Percentiles rank a stretch among this genome's conserved stretches.
Evolutionary conservation across 148 eudicot genomes (phyloP).

Genomic region (Nepenthes mirabilis): DNA sequence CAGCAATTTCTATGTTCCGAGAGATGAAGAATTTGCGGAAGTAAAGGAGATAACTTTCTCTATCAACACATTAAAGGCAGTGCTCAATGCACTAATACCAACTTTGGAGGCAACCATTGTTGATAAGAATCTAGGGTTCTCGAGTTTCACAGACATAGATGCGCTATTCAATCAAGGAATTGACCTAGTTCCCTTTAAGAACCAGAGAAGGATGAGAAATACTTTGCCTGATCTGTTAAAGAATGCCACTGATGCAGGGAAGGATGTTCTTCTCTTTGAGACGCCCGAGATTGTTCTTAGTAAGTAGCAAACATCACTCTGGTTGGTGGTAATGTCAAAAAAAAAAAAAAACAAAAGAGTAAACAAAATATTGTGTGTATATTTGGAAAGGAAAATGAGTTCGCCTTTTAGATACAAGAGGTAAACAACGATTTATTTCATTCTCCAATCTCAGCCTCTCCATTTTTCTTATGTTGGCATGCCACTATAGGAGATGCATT

Average conservation of each 20-base stretch:
- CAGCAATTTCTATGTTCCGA: constrained; percentile 25
- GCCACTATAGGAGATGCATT: constrained; percentile 18
- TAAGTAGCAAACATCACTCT: constrained; percentile 6
- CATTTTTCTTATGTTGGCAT: background rate
- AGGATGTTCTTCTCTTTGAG: constrained; percentile 28
- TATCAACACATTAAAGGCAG: constrained; percentile 11
- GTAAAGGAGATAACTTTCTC: constrained; percentile 20
- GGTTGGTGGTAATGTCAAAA: no score
- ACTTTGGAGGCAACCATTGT: constrained; percentile 12
- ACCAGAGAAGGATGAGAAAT: constrained; percentile 6
- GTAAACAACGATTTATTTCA: no score
- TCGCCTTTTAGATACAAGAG: no score
- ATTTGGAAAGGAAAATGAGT: no score
- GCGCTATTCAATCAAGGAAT: constrained; percentile 19
- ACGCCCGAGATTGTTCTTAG: constrained; percentile 42
- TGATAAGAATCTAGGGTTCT: constrained; percentile 13
- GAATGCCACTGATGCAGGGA: background rate
- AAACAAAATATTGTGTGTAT: no score
- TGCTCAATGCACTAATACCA: constrained; percentile 18
- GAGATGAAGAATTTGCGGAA: constrained; percentile 33
- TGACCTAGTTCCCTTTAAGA: constrained; percentile 2
- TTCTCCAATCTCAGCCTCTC: background rate
- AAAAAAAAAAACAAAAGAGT: no score
- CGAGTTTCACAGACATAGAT: constrained; percentile 14
- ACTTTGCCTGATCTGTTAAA: constrained; percentile 10